Evolutionary conservation across 495 filamentous ascomycete genomes (phyloP).

Genomic region (Oleoguttula mirabilis): DNA sequence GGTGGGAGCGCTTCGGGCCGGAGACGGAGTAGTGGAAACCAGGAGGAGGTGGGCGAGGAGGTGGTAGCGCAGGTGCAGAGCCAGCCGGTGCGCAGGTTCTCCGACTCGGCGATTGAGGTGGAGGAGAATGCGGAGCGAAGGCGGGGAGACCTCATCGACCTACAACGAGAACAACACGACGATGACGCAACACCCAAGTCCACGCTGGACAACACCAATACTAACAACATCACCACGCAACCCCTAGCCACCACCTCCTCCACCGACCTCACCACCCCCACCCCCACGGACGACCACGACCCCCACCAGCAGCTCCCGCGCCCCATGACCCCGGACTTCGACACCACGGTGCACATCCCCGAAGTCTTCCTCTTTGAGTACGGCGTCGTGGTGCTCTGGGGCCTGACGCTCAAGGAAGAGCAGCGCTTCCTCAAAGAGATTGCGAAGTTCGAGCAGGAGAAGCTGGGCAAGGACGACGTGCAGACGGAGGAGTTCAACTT

Average conservation of each 20-base stretch:
- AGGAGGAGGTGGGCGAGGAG: slow-evolving; percentile 20
- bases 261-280: slow-evolving; percentile 1
- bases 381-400: slow-evolving; percentile 99
- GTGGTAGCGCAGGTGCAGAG: slow-evolving; percentile 2
- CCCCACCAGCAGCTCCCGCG: neutral
- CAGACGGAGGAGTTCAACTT: slow-evolving; percentile 98
- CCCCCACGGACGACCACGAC: neutral
- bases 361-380: slow-evolving; percentile 96
- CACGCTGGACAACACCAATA: slow-evolving; percentile 1
- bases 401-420: slow-evolving; percentile 79
- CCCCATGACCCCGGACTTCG: slow-evolving; percentile 39
- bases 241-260: neutral
- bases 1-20: slow-evolving; percentile 17
- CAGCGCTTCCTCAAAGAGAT: slow-evolving; percentile 83
- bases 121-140: slow-evolving; percentile 27
- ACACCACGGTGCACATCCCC: slow-evolving; percentile 72
- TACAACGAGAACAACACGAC: slow-evolving; percentile 12
- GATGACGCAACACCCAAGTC: slow-evolving; percentile 7
- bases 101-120: slow-evolving; percentile 33
- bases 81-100: slow-evolving; percentile 26
- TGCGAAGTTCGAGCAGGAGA: slow-evolving; percentile 88
- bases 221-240: neutral
- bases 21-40: slow-evolving; percentile 33
- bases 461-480: slow-evolving; percentile 72
- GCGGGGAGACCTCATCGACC: slow-evolving; percentile 33